A percentile compares a stretch with the other conserved stretches of the same genome.
Conservation (phyloP, 495 filamentous ascomycete species). For the Penicillium fimorum region DNA sequence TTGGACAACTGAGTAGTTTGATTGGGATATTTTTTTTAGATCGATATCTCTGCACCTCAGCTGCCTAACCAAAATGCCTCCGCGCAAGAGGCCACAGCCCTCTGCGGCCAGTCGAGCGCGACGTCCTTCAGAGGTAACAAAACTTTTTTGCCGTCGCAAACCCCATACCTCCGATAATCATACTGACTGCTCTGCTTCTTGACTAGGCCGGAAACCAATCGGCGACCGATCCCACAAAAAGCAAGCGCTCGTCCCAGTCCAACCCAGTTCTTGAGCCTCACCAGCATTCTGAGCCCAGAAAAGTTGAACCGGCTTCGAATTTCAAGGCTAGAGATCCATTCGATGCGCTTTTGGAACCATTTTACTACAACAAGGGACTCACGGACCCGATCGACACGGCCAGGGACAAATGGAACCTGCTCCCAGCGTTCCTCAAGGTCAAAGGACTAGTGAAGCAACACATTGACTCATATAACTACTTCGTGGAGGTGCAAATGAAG, state of each 20-base stretch:
- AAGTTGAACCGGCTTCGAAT: conserved; percentile 14
- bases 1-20: conserved; percentile 15
- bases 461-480: conserved; percentile 98
- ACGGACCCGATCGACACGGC: conserved; percentile 94
- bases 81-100: conserved; percentile 32
- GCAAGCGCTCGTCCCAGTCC: conserved; percentile 21
- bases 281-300: conserved; percentile 8
- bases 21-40: conserved; percentile 2
- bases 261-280: conserved; percentile 13
- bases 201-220: conserved; percentile 9
- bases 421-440: conserved; percentile 95
- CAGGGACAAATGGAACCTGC: conserved; percentile 90
- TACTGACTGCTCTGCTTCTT: conserved; percentile 3
- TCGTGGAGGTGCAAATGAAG: conserved; percentile 91
- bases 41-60: background rate
- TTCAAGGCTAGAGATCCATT: conserved; percentile 55
- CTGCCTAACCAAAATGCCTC: conserved; percentile 27
- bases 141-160: conserved; percentile 24
- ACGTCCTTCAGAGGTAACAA: conserved; percentile 32
- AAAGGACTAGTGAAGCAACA: conserved; percentile 97
- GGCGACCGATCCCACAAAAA: conserved; percentile 12
- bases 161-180: background rate
- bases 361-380: conserved; percentile 91
- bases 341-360: conserved; percentile 86
- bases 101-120: conserved; percentile 24